phyloP scores from a whole-genome alignment of 176 grass and related monocot species.

The Cenchrus americanus region DNA sequence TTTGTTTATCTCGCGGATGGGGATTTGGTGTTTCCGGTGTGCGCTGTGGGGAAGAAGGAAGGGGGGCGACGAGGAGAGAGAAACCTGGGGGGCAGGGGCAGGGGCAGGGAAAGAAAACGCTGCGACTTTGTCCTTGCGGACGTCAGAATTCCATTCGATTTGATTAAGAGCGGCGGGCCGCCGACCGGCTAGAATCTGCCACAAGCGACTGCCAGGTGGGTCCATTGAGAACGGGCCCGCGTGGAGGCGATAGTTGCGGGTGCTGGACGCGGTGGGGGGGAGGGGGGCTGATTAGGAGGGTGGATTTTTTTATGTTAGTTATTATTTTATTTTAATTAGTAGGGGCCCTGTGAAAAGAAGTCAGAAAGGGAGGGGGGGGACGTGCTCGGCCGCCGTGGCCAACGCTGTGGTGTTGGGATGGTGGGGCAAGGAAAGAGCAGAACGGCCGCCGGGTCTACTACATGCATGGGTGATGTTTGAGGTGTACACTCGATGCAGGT shows the following conservation, averaged over 20 bases:
- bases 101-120: conserved; percentile 25
- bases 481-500: too few species aligned
- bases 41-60: background rate
- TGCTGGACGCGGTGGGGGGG: background rate
- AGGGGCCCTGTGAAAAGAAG: too few species aligned
- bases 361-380: too few species aligned
- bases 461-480: too few species aligned
- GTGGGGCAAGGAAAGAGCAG: too few species aligned
- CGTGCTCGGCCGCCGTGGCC: too few species aligned
- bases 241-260: too few species aligned
- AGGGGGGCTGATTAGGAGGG: background rate
- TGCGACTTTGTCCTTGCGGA: conserved; percentile 81
- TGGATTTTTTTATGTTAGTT: conserved; percentile 6
- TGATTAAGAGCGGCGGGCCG: conserved; percentile 47
- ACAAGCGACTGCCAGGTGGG: background rate
- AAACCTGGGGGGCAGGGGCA: background rate
- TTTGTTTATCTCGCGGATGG: conserved; percentile 29
- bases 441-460: too few species aligned
- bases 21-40: background rate
- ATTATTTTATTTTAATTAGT: background rate
- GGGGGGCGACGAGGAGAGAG: background rate
- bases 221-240: accelerated
- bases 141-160: conserved; percentile 98
- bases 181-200: background rate
- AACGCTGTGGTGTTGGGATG: too few species aligned